phyloP scores from a whole-genome alignment of 768 basidiomycete genomes.

The Auriscalpium microsporum region DNA sequence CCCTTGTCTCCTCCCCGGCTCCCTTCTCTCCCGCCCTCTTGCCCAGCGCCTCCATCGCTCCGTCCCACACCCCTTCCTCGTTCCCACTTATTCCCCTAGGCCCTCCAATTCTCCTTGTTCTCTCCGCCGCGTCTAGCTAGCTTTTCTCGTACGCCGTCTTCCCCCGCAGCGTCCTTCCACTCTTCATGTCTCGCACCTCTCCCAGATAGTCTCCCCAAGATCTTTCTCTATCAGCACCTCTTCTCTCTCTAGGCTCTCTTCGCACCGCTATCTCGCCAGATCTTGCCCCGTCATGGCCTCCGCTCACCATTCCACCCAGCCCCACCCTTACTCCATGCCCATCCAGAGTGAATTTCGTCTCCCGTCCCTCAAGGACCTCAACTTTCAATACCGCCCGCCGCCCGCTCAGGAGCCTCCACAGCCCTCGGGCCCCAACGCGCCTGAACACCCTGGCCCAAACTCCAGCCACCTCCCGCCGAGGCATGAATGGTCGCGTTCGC shows the following conservation, averaged over 20 bases:
- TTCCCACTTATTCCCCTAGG: neutral
- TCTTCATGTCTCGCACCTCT: neutral
- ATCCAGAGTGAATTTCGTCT: slow-evolving; percentile 43
- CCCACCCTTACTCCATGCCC: slow-evolving; percentile 27
- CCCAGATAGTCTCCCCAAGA: neutral
- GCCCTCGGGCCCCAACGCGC: slow-evolving; percentile 20
- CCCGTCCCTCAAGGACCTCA: slow-evolving; percentile 67
- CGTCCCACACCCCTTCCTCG: neutral
- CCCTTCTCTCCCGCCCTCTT: slow-evolving; percentile 2
- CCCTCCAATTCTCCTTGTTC: too few species aligned
- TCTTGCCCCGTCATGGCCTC: slow-evolving; percentile 42
- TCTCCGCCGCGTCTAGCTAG: too few species aligned
- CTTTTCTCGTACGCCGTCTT: too few species aligned
- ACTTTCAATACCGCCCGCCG: slow-evolving; percentile 41
- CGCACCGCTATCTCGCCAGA: slow-evolving; percentile 1
- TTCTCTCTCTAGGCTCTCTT: too few species aligned
- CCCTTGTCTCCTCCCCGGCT: neutral
- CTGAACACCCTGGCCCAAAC: slow-evolving; percentile 19
- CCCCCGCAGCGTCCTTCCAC: neutral
- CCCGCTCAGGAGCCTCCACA: slow-evolving; percentile 27
- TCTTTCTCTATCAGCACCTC: neutral
- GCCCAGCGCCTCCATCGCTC: neutral
- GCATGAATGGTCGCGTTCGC: slow-evolving; percentile 23
- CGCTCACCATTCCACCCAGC: slow-evolving; percentile 37
- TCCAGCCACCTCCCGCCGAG: slow-evolving; percentile 25